A percentile compares a stretch with the other conserved stretches of the same genome.
Conservation (phyloP, 2,329 filamentous ascomycete species). For the Scedosporium apiospermum region DNA sequence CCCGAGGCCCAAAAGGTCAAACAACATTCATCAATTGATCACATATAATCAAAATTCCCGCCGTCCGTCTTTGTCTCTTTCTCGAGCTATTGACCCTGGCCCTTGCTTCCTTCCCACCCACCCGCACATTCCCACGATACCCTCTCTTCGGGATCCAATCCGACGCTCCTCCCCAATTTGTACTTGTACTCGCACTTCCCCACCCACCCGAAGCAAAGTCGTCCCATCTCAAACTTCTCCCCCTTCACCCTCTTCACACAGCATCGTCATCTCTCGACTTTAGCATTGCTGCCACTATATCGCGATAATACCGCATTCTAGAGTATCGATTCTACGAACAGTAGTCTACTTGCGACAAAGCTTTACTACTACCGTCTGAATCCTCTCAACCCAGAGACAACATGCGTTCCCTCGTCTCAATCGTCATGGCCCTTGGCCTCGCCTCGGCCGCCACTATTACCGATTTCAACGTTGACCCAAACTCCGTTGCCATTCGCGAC, state of each 20-base stretch:
- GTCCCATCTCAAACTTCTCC: neutral
- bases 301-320: neutral
- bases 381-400: neutral
- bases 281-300: neutral
- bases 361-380: neutral
- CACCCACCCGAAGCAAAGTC: neutral
- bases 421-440: slow-evolving; percentile 2
- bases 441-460: neutral
- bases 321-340: neutral
- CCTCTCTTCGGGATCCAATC: neutral
- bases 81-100: neutral
- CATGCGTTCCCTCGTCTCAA: slow-evolving; percentile 1
- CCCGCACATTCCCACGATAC: neutral
- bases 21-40: too few relatives aligned
- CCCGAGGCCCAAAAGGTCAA: neutral
- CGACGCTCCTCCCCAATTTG: neutral
- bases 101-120: neutral
- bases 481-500: neutral
- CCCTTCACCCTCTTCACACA: neutral
- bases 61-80: neutral
- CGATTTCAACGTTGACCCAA: neutral
- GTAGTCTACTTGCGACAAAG: neutral
- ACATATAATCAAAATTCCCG: neutral
- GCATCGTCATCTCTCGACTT: neutral
- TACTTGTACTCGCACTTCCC: neutral